Base-by-base conservation (phyloP, 306 rosid genomes). In the Trifolium fragiferum region DNA sequence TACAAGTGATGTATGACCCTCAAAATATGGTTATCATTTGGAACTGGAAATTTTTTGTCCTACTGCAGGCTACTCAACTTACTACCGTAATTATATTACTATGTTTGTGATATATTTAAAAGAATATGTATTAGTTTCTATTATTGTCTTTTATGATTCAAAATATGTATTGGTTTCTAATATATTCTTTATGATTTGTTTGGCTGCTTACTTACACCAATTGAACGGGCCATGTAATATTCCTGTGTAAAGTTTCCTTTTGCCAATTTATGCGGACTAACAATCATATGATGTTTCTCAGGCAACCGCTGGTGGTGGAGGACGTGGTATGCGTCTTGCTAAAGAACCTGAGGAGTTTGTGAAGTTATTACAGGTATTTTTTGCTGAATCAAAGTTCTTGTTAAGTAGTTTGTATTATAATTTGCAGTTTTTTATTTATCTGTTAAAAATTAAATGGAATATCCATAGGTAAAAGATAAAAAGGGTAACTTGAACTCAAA, bases 281-380 rank as follows among this genome's bases (percentile, higher is more conserved):
- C 74, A 76, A 75, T 25, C 21, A 19, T 82, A 32, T 76, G 76
- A 19, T 78, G 35, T 68, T 85, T 80, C 75, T 50, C 76, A 94
- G 97, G 99, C 99, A 82, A 94, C 97, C 62, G 99, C 97, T 13
- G 99, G 99, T 70, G 99, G 99, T 51, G 97, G 99, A 79, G 99
- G 99, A 64, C 97, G 99, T 72, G 97, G 97, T 70, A 94, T 92
- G 99, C 92, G 97, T 65, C 99, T 94, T 74, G 99, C 99, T 74
- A 92, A 94, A 87, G 93, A 84, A 80, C 97, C 99, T 66, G 93
- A 78, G 4, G 99, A 94, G 86, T 94, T 94, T 83, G 97, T 94
- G 82, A 94, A 94, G 92, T 84, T 94, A 86, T 84, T 94, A 67
- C 97, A 92, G 97, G 99, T 94, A 81, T 63, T 70, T 76, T 30